Evolutionary conservation across 1,139 yeast species (phyloP).

Genomic region (Petasospora fabianii): DNA sequence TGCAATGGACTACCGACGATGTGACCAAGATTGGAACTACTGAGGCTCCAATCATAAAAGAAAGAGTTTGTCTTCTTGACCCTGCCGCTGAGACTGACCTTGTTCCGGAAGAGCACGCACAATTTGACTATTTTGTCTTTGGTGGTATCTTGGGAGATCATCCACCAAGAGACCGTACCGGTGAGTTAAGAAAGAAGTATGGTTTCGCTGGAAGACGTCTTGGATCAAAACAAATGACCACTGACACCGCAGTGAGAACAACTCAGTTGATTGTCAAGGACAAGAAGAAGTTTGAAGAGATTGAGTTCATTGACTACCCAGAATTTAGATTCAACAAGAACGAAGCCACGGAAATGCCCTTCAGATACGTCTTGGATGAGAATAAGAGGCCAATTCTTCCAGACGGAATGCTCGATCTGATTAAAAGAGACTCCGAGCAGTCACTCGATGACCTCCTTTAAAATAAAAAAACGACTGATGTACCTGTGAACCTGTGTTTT

Average conservation of each 20-base stretch:
- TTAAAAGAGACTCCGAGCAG: constrained; percentile 79
- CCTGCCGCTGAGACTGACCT: constrained; percentile 80
- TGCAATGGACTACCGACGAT: constrained; percentile 80
- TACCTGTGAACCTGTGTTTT: too few species aligned
- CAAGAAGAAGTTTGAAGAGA: constrained; percentile 56
- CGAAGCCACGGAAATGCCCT: constrained; percentile 97
- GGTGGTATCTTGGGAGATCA: constrained; percentile 97
- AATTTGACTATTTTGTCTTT: constrained; percentile 84
- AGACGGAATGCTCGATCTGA: constrained; percentile 83
- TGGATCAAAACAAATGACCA: constrained; percentile 91
- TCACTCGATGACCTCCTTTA: constrained; percentile 48
- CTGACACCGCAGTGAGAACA: constrained; percentile 94
- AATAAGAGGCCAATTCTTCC: constrained; percentile 79
- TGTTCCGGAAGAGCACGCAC: constrained; percentile 58
- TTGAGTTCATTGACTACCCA: constrained; percentile 86
- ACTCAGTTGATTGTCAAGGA: constrained; percentile 72
- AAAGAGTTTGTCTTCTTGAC: constrained; percentile 76
- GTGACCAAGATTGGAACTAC: constrained; percentile 44
- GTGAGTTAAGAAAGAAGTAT: constrained; percentile 72
- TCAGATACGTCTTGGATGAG: constrained; percentile 72
- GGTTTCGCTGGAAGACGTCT: constrained; percentile 83
- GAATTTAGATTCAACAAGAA: constrained; percentile 83
- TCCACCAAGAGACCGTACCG: constrained; percentile 95
- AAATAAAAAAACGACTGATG: too few species aligned
- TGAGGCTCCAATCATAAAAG: constrained; percentile 31